Evolutionary conservation across 2,329 filamentous ascomycete species (phyloP).

Genomic region (Huntiella savannae): DNA sequence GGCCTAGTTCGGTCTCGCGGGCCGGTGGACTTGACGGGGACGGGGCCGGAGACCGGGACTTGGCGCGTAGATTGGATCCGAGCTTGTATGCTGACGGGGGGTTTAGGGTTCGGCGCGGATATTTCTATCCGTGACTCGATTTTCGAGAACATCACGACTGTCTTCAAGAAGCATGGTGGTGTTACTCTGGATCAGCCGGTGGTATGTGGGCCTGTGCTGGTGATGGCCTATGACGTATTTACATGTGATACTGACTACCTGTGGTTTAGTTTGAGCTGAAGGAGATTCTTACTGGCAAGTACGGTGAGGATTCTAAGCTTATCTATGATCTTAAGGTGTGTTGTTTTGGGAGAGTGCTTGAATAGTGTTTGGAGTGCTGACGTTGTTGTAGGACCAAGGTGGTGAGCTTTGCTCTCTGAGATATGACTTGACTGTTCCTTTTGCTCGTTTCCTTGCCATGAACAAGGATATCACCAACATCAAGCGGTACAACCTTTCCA

Average conservation of each 20-base stretch:
- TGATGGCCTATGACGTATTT: neutral
- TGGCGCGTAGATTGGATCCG: neutral
- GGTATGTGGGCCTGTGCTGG: constrained; percentile 4
- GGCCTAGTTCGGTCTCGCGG: neutral
- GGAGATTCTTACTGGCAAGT: constrained; percentile 75
- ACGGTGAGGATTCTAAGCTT: constrained; percentile 80
- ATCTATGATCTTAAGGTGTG: constrained; percentile 47
- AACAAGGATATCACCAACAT: constrained; percentile 65
- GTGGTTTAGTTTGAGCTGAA: constrained; percentile 48
- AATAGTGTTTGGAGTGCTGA: neutral
- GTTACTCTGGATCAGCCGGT: constrained; percentile 65
- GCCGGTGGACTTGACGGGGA: neutral
- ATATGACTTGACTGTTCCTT: constrained; percentile 77
- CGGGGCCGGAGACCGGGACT: neutral
- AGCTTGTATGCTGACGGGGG: constrained; percentile 6
- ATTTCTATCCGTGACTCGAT: constrained; percentile 68
- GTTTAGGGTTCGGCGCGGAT: constrained; percentile 47
- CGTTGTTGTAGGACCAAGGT: constrained; percentile 55
- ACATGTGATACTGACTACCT: neutral
- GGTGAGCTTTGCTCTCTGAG: constrained; percentile 57
- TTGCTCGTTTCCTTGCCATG: constrained; percentile 86
- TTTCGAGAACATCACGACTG: constrained; percentile 53
- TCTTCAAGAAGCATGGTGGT: constrained; percentile 71
- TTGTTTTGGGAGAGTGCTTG: neutral
- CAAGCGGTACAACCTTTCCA: constrained; percentile 89